These are phyloP conservation scores for Lactarius quietus DNA, from an alignment of 768 basidiomycete species.

Conservation along the genomic window DNA sequence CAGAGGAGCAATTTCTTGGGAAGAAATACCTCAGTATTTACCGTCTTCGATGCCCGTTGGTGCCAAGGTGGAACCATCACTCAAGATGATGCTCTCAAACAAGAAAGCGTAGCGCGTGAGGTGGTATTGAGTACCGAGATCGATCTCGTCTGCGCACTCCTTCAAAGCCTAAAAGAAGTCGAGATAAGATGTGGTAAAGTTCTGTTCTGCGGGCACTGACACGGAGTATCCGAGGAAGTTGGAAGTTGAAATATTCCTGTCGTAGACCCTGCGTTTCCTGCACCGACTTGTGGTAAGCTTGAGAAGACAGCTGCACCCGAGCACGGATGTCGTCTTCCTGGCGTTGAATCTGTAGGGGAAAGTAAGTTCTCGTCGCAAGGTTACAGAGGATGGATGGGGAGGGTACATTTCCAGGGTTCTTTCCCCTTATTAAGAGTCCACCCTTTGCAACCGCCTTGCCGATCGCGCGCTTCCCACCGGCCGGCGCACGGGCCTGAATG, in stretches of 20 bases:
- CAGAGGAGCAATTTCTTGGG: not conserved
- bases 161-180: slow-evolving; percentile 66
- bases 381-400: slow-evolving; percentile 8
- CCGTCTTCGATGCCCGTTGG: slow-evolving; percentile 64
- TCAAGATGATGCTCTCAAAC: slow-evolving; percentile 85
- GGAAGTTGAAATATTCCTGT: slow-evolving; percentile 98
- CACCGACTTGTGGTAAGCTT: slow-evolving; percentile 87
- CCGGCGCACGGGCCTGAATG: slow-evolving; percentile 57
- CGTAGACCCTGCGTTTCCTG: slow-evolving; percentile 85
- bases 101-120: slow-evolving; percentile 91
- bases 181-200: not conserved
- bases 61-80: slow-evolving; percentile 82
- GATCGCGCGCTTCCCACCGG: slow-evolving; percentile 73
- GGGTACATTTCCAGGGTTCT: slow-evolving; percentile 81
- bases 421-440: slow-evolving; percentile 84
- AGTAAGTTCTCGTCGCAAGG: slow-evolving; percentile 9
- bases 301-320: slow-evolving; percentile 81
- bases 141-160: slow-evolving; percentile 93
- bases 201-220: slow-evolving; percentile 46
- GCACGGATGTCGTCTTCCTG: slow-evolving; percentile 94
- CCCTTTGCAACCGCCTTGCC: slow-evolving; percentile 93
- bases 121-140: slow-evolving; percentile 98
- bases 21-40: slow-evolving; percentile 28
- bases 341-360: slow-evolving; percentile 60
- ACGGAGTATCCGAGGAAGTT: slow-evolving; percentile 87